Evolutionary conservation across 78 protist genomes (phyloP).

Genomic region (Anaeramoeba flamelloides): DNA sequence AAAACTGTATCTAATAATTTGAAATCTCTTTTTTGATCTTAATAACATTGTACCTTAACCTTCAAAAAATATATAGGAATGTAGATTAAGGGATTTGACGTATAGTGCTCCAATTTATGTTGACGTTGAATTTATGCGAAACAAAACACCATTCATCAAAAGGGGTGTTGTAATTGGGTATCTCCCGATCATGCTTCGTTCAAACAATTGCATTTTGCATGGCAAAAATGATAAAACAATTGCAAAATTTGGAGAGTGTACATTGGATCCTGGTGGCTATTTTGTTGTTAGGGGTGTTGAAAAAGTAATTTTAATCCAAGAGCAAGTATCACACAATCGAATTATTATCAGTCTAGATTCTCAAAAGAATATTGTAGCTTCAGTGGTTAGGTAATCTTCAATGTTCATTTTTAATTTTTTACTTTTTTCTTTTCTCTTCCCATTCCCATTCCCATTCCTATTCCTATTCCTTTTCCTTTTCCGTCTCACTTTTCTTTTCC

Average conservation of each 20-base stretch:
- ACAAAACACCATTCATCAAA: constrained; percentile 5
- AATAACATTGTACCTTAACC: not conserved
- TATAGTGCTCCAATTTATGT: constrained; percentile 85
- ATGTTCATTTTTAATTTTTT: no score
- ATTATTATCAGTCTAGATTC: not conserved
- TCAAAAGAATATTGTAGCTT: not conserved
- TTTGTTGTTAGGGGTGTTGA: constrained; percentile 54
- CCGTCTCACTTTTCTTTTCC: no score
- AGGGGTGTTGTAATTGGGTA: constrained; percentile 64
- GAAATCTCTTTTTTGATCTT: no score
- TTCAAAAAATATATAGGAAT: constrained; percentile 61
- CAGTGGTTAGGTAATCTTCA: not conserved
- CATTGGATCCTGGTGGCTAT: constrained; percentile 84
- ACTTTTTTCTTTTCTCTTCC: no score
- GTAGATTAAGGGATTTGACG: constrained; percentile 93
- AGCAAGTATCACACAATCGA: constrained; percentile 72
- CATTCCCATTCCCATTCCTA: no score
- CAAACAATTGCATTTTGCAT: constrained; percentile 55
- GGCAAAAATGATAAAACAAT: constrained; percentile 46
- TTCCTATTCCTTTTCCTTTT: no score
- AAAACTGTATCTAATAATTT: no score
- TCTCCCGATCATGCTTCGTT: constrained; percentile 93
- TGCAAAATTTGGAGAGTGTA: constrained; percentile 78
- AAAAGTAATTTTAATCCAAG: constrained; percentile 85
- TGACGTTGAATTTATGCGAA: constrained; percentile 68